These are phyloP conservation scores for Strobilomyces dryophilus DNA, from an alignment of 768 basidiomycete genomes.

Conservation along the genomic window DNA sequence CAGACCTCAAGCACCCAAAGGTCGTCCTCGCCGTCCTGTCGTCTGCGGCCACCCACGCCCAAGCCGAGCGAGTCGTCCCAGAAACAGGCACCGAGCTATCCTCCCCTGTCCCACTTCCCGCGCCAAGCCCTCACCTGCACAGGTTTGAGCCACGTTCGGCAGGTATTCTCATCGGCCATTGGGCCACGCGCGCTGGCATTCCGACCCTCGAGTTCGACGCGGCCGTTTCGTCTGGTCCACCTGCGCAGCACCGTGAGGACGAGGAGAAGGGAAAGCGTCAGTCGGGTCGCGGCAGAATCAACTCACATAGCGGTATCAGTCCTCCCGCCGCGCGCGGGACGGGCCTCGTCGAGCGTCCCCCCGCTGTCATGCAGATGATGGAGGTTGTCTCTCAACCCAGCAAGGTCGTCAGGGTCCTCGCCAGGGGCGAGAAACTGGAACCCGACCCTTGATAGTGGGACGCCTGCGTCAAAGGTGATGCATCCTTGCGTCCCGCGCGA, in stretches of 20 bases:
- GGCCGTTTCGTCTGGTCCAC: constrained; percentile 14
- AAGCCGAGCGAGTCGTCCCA: constrained; percentile 21
- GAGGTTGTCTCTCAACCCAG: constrained; percentile 68
- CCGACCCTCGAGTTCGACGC: constrained; percentile 50
- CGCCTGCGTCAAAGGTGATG: constrained; percentile 10
- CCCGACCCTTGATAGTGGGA: constrained; percentile 31
- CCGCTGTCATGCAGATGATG: constrained; percentile 81
- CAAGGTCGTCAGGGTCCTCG: constrained; percentile 74
- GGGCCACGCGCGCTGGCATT: constrained; percentile 65
- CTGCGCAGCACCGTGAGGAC: constrained; percentile 22
- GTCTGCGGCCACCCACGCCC: constrained; percentile 20
- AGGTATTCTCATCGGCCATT: constrained; percentile 58
- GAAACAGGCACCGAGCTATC: constrained; percentile 25
- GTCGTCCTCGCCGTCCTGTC: constrained; percentile 61
- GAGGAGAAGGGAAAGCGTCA: constrained; percentile 33
- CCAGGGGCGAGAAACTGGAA: constrained; percentile 82
- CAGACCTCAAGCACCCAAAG: constrained; percentile 33
- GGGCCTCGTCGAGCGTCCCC: constrained; percentile 70
- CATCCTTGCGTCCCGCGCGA: neutral
- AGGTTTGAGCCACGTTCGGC: constrained; percentile 63
- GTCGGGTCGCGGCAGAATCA: constrained; percentile 26
- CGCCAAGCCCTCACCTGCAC: constrained; percentile 49
- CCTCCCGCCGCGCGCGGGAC: constrained; percentile 23
- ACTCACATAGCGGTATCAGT: constrained; percentile 19
- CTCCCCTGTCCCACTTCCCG: constrained; percentile 64